Conservation (phyloP, 2,329 filamentous ascomycete genomes). For the Alternaria sp. region DNA sequence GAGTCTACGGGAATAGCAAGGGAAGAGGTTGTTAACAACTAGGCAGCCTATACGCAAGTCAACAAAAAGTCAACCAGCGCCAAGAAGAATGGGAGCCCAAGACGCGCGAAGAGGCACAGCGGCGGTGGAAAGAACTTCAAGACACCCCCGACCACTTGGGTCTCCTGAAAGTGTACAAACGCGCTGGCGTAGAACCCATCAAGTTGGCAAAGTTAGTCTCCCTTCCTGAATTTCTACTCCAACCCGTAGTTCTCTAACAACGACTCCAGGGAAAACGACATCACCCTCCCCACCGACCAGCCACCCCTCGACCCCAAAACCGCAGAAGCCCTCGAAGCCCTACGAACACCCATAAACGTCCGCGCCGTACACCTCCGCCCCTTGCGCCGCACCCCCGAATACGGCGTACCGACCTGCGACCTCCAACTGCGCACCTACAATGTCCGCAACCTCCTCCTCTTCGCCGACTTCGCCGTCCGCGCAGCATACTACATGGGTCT, state of each 20-base stretch:
- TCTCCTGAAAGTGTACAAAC: conserved; percentile 46
- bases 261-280: conserved; percentile 36
- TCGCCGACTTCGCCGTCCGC: conserved; percentile 90
- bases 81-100: conserved; percentile 38
- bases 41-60: conserved; percentile 38
- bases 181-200: conserved; percentile 45
- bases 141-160: conserved; percentile 43
- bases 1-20: not conserved
- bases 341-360: conserved; percentile 71
- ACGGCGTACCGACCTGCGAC: conserved; percentile 85
- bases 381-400: conserved; percentile 74
- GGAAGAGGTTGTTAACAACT: conserved; percentile 23
- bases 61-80: conserved; percentile 33
- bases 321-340: conserved; percentile 43
- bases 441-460: conserved; percentile 90
- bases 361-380: conserved; percentile 88
- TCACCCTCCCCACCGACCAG: conserved; percentile 44
- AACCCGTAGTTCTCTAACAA: conserved; percentile 6
- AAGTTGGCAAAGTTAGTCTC: conserved; percentile 46
- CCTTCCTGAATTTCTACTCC: not conserved
- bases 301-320: conserved; percentile 41
- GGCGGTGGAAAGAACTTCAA: conserved; percentile 43
- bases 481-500: conserved; percentile 94
- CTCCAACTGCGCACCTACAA: conserved; percentile 93
- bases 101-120: conserved; percentile 41